These are phyloP conservation scores for Aristolochia californica DNA, from an alignment of 164 flowering plant genomes.

Conservation along the genomic window DNA sequence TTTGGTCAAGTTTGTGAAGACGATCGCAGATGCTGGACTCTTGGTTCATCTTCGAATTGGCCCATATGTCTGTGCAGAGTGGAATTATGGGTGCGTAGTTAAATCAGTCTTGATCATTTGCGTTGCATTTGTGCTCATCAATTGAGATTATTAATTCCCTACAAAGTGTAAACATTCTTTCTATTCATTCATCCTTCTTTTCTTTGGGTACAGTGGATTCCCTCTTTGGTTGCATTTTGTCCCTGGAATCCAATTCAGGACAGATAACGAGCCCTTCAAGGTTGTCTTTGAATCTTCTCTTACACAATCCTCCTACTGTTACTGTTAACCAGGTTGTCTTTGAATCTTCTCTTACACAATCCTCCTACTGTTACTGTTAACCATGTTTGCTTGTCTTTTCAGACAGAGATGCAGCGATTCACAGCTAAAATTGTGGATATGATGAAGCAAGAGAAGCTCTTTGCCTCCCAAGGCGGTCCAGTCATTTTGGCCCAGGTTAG, in stretches of 20 bases:
- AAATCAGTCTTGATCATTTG: not conserved
- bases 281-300: conserved; percentile 18
- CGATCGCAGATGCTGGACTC: conserved; percentile 70
- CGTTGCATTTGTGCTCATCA: too few relatives aligned
- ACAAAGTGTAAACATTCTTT: too few relatives aligned
- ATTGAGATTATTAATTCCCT: too few relatives aligned
- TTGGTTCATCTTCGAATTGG: conserved; percentile 84
- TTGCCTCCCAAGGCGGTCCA: conserved; percentile 98
- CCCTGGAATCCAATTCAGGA: conserved; percentile 75
- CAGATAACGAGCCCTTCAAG: conserved; percentile 91
- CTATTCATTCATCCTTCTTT: not conserved
- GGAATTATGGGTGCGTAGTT: conserved; percentile 81
- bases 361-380: not conserved
- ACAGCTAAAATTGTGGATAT: conserved; percentile 75
- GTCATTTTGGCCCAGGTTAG: conserved; percentile 90
- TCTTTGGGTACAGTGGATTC: conserved; percentile 54
- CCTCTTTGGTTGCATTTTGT: conserved; percentile 96
- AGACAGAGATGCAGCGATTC: conserved; percentile 91
- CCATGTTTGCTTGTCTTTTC: conserved; percentile 8
- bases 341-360: not conserved
- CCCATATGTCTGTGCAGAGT: conserved; percentile 95
- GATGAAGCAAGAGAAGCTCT: conserved; percentile 88
- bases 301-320: not conserved
- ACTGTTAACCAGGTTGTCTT: not conserved
- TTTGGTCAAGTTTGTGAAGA: conserved; percentile 75